phyloP scores from a whole-genome alignment of 805 yeast genomes.

The Kurtzmaniella cleridarum region DNA sequence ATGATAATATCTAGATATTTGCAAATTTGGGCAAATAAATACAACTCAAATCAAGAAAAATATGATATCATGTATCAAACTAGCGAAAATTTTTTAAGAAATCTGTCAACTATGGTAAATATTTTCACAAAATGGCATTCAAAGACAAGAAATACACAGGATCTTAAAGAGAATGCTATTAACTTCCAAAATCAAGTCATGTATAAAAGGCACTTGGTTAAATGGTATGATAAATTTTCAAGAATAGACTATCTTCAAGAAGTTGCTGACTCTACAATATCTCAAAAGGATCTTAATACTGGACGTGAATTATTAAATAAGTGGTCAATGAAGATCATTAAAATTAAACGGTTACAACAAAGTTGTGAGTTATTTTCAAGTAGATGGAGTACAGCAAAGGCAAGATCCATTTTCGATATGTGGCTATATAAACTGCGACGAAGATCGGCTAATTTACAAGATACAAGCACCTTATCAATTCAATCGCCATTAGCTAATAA shows the following conservation, averaged over 20 bases:
- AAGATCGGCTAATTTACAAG: constrained; percentile 8
- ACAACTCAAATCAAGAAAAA: constrained; percentile 10
- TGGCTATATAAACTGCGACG: constrained; percentile 28
- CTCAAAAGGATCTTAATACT: constrained; percentile 21
- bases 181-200: constrained; percentile 14
- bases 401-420: constrained; percentile 28
- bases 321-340: constrained; percentile 35
- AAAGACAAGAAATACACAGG: background rate
- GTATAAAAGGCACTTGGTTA: constrained; percentile 21
- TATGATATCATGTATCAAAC: constrained; percentile 6
- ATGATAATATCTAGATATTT: constrained; percentile 9
- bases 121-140: constrained; percentile 12
- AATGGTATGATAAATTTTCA: constrained; percentile 30
- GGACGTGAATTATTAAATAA: constrained; percentile 21
- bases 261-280: constrained; percentile 23
- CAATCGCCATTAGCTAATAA: constrained; percentile 30
- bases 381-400: constrained; percentile 24
- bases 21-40: constrained; percentile 17
- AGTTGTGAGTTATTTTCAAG: constrained; percentile 28
- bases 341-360: constrained; percentile 28
- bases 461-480: constrained; percentile 18
- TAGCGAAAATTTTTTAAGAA: constrained; percentile 5
- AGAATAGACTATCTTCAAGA: constrained; percentile 20
- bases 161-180: constrained; percentile 9
- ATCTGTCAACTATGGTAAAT: constrained; percentile 1